Conservation (phyloP, 1,139 yeast species). For the Suhomyces coccinellae region DNA sequence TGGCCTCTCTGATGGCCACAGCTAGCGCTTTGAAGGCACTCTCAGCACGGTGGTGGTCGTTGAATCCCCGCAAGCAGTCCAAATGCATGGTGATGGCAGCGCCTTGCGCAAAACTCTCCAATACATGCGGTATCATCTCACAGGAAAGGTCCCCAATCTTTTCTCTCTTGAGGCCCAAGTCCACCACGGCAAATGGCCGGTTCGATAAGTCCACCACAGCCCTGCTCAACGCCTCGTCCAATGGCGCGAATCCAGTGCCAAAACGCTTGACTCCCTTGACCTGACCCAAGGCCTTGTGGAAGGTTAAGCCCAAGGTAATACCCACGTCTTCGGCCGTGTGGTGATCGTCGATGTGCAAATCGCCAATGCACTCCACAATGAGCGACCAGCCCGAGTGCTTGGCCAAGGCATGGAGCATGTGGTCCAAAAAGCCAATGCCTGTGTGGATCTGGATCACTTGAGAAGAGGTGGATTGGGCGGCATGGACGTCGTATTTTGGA, state of each 20-base stretch:
- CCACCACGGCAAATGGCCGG: slow-evolving; percentile 88
- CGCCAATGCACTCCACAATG: slow-evolving; percentile 87
- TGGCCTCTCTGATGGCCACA: slow-evolving; percentile 85
- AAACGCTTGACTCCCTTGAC: slow-evolving; percentile 90
- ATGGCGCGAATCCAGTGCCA: slow-evolving; percentile 93
- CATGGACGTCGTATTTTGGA: slow-evolving; percentile 47
- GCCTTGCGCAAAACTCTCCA: slow-evolving; percentile 90
- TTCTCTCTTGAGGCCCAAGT: slow-evolving; percentile 86
- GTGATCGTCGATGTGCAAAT: slow-evolving; percentile 93
- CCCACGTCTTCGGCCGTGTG: slow-evolving; percentile 97
- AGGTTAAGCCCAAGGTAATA: slow-evolving; percentile 85
- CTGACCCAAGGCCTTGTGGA: slow-evolving; percentile 85
- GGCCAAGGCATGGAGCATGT: slow-evolving; percentile 95
- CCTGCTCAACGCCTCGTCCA: slow-evolving; percentile 91
- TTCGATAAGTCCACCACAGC: slow-evolving; percentile 94
- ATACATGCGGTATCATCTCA: slow-evolving; percentile 96
- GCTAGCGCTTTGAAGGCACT: slow-evolving; percentile 96
- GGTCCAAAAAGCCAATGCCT: slow-evolving; percentile 94
- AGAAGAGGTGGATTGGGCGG: slow-evolving; percentile 57
- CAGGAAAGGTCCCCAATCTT: slow-evolving; percentile 88
- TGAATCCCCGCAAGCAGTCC: slow-evolving; percentile 87
- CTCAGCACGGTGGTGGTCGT: slow-evolving; percentile 96
- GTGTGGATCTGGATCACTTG: slow-evolving; percentile 82
- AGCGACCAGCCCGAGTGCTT: slow-evolving; percentile 97
- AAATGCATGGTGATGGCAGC: slow-evolving; percentile 92